These are phyloP conservation scores for Calonectria crousiana DNA, from an alignment of 2,329 filamentous ascomycete genomes.

Conservation along the genomic window DNA sequence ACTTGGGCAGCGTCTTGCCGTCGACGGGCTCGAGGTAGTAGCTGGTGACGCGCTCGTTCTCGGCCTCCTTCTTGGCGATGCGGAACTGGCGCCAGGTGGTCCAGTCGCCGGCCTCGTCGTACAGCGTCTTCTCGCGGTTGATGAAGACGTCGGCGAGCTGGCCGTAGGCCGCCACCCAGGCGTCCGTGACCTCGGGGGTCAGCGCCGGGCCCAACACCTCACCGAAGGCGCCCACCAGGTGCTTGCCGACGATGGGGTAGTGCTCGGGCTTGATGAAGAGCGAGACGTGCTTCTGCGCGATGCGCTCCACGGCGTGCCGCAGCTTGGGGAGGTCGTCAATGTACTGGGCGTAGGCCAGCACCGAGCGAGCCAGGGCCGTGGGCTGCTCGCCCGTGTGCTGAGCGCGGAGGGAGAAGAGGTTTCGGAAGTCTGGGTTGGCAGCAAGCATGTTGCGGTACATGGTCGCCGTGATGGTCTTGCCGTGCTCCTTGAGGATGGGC, in stretches of 20 bases:
- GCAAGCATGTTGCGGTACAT: slow-evolving; percentile 79
- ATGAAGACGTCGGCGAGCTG: slow-evolving; percentile 81
- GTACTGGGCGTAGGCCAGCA: slow-evolving; percentile 79
- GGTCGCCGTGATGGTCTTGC: slow-evolving; percentile 74
- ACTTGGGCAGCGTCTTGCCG: slow-evolving; percentile 66
- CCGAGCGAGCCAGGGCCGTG: slow-evolving; percentile 74
- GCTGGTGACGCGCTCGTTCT: slow-evolving; percentile 72
- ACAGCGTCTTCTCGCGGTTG: slow-evolving; percentile 70
- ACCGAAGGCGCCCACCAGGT: slow-evolving; percentile 76
- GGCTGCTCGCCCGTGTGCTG: slow-evolving; percentile 77
- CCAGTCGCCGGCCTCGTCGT: slow-evolving; percentile 62
- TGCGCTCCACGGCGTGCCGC: slow-evolving; percentile 70
- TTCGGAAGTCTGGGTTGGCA: slow-evolving; percentile 74
- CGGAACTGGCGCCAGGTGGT: slow-evolving; percentile 63
- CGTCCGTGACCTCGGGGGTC: slow-evolving; percentile 74
- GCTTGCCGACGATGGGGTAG: slow-evolving; percentile 77
- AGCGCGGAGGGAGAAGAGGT: slow-evolving; percentile 78
- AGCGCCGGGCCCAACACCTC: slow-evolving; percentile 75
- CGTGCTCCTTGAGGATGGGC: slow-evolving; percentile 77
- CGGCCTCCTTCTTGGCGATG: slow-evolving; percentile 71
- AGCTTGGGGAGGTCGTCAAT: slow-evolving; percentile 77
- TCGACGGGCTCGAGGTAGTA: slow-evolving; percentile 78
- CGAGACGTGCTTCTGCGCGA: slow-evolving; percentile 81
- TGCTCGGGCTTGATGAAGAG: slow-evolving; percentile 77
- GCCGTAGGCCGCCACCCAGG: slow-evolving; percentile 79